A percentile compares a stretch with the other conserved stretches of the same genome.
Evolutionary conservation across 129 eudicot species (phyloP).

Genomic region (Mikania micrantha): DNA sequence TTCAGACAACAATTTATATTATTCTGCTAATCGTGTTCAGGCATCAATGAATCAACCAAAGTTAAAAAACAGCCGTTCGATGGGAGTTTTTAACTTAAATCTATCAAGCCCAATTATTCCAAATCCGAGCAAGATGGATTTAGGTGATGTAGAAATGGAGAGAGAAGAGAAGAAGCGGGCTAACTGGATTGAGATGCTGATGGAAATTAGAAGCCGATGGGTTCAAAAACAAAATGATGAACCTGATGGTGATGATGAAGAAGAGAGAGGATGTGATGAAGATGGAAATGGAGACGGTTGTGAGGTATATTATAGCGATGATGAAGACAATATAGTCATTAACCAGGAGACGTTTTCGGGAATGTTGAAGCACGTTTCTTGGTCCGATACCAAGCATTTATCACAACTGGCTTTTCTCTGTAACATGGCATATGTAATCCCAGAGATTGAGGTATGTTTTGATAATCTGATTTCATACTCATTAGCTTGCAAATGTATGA

Average conservation of each 20-base stretch:
- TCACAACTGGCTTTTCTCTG: slow-evolving; percentile 74
- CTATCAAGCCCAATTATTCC: slow-evolving; percentile 39
- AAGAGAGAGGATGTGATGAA: slow-evolving; percentile 32
- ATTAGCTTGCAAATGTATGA: not conserved
- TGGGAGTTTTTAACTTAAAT: slow-evolving; percentile 49
- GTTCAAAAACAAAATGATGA: slow-evolving; percentile 31
- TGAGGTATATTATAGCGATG: slow-evolving; percentile 59
- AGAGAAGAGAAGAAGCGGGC: slow-evolving; percentile 35
- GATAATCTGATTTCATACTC: not conserved
- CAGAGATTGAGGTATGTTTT: slow-evolving; percentile 70
- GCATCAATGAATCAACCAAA: slow-evolving; percentile 35
- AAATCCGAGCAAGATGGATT: slow-evolving; percentile 25
- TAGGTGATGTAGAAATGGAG: slow-evolving; percentile 21
- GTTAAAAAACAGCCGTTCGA: slow-evolving; percentile 44
- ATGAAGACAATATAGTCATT: slow-evolving; percentile 31
- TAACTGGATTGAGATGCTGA: slow-evolving; percentile 57
- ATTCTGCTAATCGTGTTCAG: slow-evolving; percentile 29
- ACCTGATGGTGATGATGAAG: slow-evolving; percentile 19
- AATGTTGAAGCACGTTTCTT: slow-evolving; percentile 45
- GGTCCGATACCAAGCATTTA: slow-evolving; percentile 65
- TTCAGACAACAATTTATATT: slow-evolving; percentile 56
- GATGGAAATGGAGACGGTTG: slow-evolving; percentile 44
- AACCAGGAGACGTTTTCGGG: slow-evolving; percentile 39
- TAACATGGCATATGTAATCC: slow-evolving; percentile 80
- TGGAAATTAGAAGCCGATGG: slow-evolving; percentile 55